Evolutionary conservation across 169 alveolate species (phyloP), one percentile per base, ranked within the genome.

Genomic region (Eimeria sp.): DNA sequence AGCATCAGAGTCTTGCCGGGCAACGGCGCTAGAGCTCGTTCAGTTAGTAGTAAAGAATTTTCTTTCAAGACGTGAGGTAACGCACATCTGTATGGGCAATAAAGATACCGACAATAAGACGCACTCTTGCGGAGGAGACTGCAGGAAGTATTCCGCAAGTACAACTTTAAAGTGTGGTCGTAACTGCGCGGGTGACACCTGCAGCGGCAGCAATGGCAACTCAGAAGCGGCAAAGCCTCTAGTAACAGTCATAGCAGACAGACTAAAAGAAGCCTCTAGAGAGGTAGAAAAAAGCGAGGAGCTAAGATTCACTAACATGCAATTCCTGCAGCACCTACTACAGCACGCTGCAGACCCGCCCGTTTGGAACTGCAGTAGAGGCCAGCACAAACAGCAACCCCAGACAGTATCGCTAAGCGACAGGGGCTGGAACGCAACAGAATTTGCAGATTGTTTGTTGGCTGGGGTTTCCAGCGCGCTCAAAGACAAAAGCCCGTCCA

Each of bases 401-500:
- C 58, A 27, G 78, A 5, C 78, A 11, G 13, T 57, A 0, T 25
- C 10, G n/a, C 9, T 5, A 4, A 13, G 43, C 61, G 40, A 54
- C 30, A 70, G 43, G 22, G 92, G 92, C 34, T 86, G 92, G 92
- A 43, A 86, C 49, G 92, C 92, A 86, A 86, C 92, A 43, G 92
- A 47, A 27, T 86, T 86, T 47, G 92, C 92, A 58, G 92, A 86
- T n/a, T 57, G 80, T n/a, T 54, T 86, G 92, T 49, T 86, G 67
- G 78, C 92, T 7, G 92, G 45, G 78, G 78, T 86, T 86, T 54
- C 92, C 4, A 82, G 93, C n/a, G 93, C 93, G 20, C 61, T 87
- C 49, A 61, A 63, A 43, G 93, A 87, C 93, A 58, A 87, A 45
- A 63, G 93, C 82, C 82, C 93, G 93, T 61, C 93, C 83, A 87